Percentiles rank a stretch among this genome's conserved stretches.
Evolutionary conservation across 768 basidiomycete species (phyloP).

Genomic region (Podaxis mareebaensis): DNA sequence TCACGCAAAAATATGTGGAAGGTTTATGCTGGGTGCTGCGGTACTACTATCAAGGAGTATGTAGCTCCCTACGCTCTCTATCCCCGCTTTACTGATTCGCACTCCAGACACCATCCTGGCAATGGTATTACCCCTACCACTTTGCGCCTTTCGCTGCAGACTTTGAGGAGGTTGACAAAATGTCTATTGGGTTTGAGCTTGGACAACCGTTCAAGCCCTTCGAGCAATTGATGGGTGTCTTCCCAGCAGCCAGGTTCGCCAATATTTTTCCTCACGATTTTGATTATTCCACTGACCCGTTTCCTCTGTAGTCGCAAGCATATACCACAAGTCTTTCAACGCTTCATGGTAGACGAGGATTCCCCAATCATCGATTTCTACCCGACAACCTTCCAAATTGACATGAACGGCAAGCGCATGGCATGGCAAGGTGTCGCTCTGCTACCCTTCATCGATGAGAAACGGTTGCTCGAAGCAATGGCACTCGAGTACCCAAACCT

Average conservation of each 20-base stretch:
- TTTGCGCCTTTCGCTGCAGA: constrained; percentile 98
- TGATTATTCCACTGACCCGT: background rate
- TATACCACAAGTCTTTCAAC: constrained; percentile 84
- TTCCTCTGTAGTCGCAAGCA: constrained; percentile 67
- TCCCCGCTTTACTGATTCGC: constrained; percentile 17
- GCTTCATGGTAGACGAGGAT: constrained; percentile 81
- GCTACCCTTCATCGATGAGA: constrained; percentile 92
- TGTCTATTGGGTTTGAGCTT: constrained; percentile 77
- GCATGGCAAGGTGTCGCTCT: constrained; percentile 98
- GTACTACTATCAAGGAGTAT: constrained; percentile 98
- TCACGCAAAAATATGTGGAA: constrained; percentile 87
- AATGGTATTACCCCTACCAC: constrained; percentile 99
- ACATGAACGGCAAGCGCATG: constrained; percentile 99
- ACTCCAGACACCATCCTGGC: constrained; percentile 85
- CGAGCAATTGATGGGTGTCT: constrained; percentile 98
- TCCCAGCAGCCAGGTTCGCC: constrained; percentile 85
- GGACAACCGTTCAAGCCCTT: constrained; percentile 95
- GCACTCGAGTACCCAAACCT: constrained; percentile 63
- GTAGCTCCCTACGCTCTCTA: constrained; percentile 24
- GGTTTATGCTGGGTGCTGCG: constrained; percentile 94
- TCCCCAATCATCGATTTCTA: constrained; percentile 98
- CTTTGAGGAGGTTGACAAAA: constrained; percentile 75
- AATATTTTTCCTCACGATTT: background rate
- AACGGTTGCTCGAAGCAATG: constrained; percentile 84
- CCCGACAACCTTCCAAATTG: constrained; percentile 87